Base-by-base conservation (phyloP, 495 filamentous ascomycete genomes). In the Pseudotulostoma volvatum region DNA sequence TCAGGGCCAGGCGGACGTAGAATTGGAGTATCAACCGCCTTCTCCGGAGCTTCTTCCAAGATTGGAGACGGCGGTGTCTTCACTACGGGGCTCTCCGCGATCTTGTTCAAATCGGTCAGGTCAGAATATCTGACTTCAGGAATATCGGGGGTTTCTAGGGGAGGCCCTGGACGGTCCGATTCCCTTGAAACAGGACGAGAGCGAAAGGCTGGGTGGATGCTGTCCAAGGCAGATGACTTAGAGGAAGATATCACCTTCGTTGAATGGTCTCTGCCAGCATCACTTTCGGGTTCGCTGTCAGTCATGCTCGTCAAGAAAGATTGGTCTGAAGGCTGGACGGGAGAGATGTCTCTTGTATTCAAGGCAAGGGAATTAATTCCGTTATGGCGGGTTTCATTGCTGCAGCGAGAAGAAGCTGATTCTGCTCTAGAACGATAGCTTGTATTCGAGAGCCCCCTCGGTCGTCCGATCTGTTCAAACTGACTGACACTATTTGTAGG, bases 1-100 rank as follows among this genome's bases (percentile, higher is more conserved):
- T 81, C 83, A 36, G 74, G 58, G 0, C 66, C 66, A 11, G 53
- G 37, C 7, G 83, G 74, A 7, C 79, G 79, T 2, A 94, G 58
- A 8, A 84, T 93, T 1, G 88, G 86, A 0, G 87, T 93, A 50
- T 95, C 84, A 11, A 52, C n/a, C 5, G 40, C 55, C 43, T 60
- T 60, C 33, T 64, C 57, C n/a, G 61, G 58, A 23, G 44, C 38
- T 31, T 39, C 34, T 25, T 52, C 49, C 5, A 51, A 45, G 5
- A 43, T 33, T 16, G 46, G 39, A 17, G 44, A 33, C 25, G 43
- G 33, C 7, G 45, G 42, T 8, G 42, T 38, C 16, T 54, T 50
- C 3, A 35, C 34, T 9, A 34, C 37, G 5, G 50, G 54, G 20
- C 56, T 47, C 39, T 65, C 63, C 33, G 57, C 55, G 15, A 67